Base-by-base conservation (phyloP, 2,329 filamentous ascomycete species). In the Fusarium incarnatum region DNA sequence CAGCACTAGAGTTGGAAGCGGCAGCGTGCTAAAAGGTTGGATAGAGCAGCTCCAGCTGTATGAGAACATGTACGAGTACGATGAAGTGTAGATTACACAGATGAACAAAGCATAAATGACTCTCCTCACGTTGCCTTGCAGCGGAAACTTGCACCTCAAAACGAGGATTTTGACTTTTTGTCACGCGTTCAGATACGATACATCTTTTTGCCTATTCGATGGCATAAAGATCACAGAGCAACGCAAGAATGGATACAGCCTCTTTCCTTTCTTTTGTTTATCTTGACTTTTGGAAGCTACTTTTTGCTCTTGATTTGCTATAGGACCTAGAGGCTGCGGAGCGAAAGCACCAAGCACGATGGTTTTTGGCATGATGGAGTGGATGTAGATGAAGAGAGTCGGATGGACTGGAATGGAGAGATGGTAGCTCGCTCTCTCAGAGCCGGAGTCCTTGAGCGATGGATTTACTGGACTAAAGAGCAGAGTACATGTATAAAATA, bases 141-240 rank as follows among this genome's bases (percentile, higher is more conserved):
- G 45, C 66, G 59, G n/a, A 68, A 50, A 12, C 46, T 58, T 46
- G 46, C 18, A 48, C 15, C 18, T 32, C 20, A 44, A 55, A 9
- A 56, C n/a, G 45, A 49, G 53, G 30, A 22, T 28, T 8, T 48
- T 27, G 10, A 44, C 34, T n/a, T 55, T 6, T 47, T 37, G 8
- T 47, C 20, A 80, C 80, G 87, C 86, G 86, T 88, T 86, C 82
- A 84, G 86, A 88, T 88, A 89, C 85, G 85, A 88, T 89, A 89
- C 87, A 81, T 88, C 86, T 88, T 81, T 77, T 78, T 86, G 84
- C 83, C 81, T 69, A 65, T 62, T 71, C 78, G 69, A 85, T 89
- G 86, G 84, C 85, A 83, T 77, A 75, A 80, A 87, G 87, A 87
- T 81, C 87, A 89, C 87, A 82, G 81, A 82, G 84, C 81, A 80